Conservation (phyloP, 106 monocot species). For the Posidonia australis region DNA sequence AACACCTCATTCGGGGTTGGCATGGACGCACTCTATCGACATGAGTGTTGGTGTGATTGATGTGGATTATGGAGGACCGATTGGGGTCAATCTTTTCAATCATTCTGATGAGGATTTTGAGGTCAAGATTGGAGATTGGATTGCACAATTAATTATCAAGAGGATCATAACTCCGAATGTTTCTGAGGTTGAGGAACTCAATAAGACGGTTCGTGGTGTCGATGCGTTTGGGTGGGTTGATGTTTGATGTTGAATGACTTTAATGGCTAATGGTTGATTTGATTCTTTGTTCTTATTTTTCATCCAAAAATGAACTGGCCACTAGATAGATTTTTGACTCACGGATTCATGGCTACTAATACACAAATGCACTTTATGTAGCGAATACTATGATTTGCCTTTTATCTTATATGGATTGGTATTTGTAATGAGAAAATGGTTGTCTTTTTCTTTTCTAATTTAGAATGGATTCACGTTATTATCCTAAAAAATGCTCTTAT, state of each 20-base stretch:
- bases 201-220: slow-evolving; percentile 41
- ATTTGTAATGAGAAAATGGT: no score
- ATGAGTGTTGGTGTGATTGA: slow-evolving; percentile 83
- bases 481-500: no score
- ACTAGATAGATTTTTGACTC: no score
- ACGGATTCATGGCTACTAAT: no score
- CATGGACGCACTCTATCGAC: slow-evolving; percentile 87
- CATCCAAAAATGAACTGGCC: no score
- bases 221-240: slow-evolving; percentile 81
- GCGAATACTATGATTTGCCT: no score
- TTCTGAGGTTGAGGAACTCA: slow-evolving; percentile 49
- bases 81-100: slow-evolving; percentile 71
- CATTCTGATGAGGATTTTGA: slow-evolving; percentile 60
- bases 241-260: slow-evolving; percentile 17
- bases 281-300: no score
- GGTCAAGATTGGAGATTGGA: slow-evolving; percentile 59
- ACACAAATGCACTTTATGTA: no score
- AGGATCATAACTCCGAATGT: slow-evolving; percentile 60
- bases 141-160: slow-evolving; percentile 75
- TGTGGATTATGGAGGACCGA: slow-evolving; percentile 70
- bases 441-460: no score
- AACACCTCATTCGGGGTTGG: slow-evolving; percentile 75
- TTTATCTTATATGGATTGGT: no score
- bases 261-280: no score
- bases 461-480: no score